Conservation (phyloP, 176 grass and related monocot genomes). For the Avena atlantica region DNA sequence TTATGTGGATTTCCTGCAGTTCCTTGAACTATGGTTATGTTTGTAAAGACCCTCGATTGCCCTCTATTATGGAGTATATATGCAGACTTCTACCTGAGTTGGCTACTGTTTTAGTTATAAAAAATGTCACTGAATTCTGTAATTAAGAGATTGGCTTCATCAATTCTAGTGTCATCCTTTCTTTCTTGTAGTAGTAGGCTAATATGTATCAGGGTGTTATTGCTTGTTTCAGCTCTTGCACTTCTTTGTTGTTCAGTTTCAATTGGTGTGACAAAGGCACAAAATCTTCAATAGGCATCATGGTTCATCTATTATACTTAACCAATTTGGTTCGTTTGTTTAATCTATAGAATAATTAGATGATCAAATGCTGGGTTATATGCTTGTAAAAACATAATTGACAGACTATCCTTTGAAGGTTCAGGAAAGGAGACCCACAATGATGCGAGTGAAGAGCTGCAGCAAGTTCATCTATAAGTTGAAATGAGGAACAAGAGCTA, state of each 20-base stretch:
- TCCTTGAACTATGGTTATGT: not conserved
- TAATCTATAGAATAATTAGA: not conserved
- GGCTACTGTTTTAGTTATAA: not conserved
- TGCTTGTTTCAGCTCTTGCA: not conserved
- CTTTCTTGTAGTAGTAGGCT: not conserved
- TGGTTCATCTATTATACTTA: not conserved
- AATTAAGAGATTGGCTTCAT: not conserved
- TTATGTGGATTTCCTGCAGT: not conserved
- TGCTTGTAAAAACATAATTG: not conserved
- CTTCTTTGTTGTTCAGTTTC: too few species aligned
- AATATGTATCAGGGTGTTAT: not conserved
- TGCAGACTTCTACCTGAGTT: not conserved
- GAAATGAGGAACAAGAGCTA: not conserved
- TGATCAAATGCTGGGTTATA: not conserved
- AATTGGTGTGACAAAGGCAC: not conserved
- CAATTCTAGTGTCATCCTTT: not conserved
- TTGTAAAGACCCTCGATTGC: not conserved
- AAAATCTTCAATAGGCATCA: not conserved
- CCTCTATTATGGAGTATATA: not conserved
- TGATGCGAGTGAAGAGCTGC: not conserved
- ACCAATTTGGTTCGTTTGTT: too few species aligned
- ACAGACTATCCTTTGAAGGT: not conserved
- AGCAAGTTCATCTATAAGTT: not conserved
- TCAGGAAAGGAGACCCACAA: conserved; percentile 1
- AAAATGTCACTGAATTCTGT: not conserved